Evolutionary conservation across 2,329 filamentous ascomycete genomes (phyloP), one percentile per base, ranked within the genome.

Genomic region (Curvularia sp.): DNA sequence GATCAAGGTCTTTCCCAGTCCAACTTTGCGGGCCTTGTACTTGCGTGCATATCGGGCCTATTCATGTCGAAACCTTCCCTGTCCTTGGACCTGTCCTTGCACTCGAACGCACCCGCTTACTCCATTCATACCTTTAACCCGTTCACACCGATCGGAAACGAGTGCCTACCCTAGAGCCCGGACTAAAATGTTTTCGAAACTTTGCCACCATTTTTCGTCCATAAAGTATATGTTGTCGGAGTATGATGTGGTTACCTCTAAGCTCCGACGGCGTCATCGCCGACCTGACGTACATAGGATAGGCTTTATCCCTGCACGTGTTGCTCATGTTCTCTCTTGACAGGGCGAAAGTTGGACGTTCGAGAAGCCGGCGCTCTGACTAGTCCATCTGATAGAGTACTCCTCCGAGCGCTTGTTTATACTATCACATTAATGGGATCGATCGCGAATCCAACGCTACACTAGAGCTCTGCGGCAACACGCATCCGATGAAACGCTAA

Each of bases 401-500:
- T 39, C 25, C 41, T 45, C 25, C 50, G 21, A 47, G 55, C 53
- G 49, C 38, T 36, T 27, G 23, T 30, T 27, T 38, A n/a, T 36
- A 23, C 41, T 45, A 42, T 42, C 23, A 43, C 45, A 49, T 54
- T 1, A 25, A 49, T 8, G 5, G 43, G 28, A 38, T 32, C 21
- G 28, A 54, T 54, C 43, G 45, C 18, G 30, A 43, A 42, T 54
- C 43, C n/a, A 45, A 30, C 34, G n/a, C 43, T 21, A 25, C 18
- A 8, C 45, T 48, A 36, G 34, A 38, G 34, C 18, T 15, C 43
- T 19, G 5, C 50, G 50, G 45, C 27, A 39, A 39, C 38, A 19
- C 41, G 34, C n/a, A 49, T 15, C 43, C 55, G 50, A 54, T 57
- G 55, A 57, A 57, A 54, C 54, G 28, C 45, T 36, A 30, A 49